Evolutionary conservation across 169 alveolate genomes (phyloP).

Genomic region (Plasmodium relictum): DNA sequence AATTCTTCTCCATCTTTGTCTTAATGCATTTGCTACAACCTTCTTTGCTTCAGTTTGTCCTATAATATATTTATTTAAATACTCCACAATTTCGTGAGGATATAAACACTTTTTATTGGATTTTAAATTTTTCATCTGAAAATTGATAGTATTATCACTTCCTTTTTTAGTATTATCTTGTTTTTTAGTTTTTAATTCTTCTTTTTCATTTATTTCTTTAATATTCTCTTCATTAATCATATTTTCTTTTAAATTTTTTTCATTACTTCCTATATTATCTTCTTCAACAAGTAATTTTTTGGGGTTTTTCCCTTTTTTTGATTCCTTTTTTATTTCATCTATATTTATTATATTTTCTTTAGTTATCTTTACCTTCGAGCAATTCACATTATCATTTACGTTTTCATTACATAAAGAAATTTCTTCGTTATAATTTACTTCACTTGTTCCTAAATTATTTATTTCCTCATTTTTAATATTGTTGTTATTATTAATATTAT

Average conservation of each 20-base stretch:
- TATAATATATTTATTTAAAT: slow-evolving; percentile 84
- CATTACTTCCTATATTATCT: background rate
- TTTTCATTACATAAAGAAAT: background rate
- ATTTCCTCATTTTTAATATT: background rate
- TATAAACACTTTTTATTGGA: slow-evolving; percentile 48
- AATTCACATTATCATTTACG: slow-evolving; percentile 14
- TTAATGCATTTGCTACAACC: slow-evolving; percentile 89
- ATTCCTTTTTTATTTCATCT: slow-evolving; percentile 19
- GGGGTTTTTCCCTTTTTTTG: slow-evolving; percentile 4
- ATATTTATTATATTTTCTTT: slow-evolving; percentile 63
- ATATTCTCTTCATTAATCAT: slow-evolving; percentile 4
- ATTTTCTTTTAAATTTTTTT: slow-evolving; percentile 7
- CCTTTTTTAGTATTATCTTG: background rate
- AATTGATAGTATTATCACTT: background rate
- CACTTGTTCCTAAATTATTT: background rate
- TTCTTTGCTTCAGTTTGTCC: slow-evolving; percentile 90
- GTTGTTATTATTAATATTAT: background rate
- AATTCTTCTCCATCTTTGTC: slow-evolving; percentile 85
- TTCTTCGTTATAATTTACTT: background rate
- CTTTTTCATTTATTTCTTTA: background rate
- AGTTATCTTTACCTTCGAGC: slow-evolving; percentile 47
- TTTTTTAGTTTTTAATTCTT: background rate
- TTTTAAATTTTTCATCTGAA: slow-evolving; percentile 21
- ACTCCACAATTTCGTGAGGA: slow-evolving; percentile 83
- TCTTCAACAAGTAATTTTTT: background rate